These are phyloP conservation scores for Tylopilus sp. DNA, from an alignment of 1,284 basidiomycete genomes.

Conservation along the genomic window DNA sequence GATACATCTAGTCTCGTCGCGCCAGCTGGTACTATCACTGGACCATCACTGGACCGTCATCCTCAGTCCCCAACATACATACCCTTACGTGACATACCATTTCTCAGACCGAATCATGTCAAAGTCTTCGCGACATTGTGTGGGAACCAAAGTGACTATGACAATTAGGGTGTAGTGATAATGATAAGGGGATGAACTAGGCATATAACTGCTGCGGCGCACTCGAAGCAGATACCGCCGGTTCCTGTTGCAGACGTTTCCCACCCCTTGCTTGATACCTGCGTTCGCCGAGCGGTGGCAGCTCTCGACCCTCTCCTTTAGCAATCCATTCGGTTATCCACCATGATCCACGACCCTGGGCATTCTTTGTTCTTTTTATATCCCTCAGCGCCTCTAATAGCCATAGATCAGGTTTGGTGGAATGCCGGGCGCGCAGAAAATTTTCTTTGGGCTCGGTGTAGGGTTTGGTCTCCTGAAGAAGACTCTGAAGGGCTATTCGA, in stretches of 20 bases:
- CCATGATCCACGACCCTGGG: constrained; percentile 28
- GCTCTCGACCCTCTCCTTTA: constrained; percentile 21
- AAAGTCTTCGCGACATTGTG: too few species aligned
- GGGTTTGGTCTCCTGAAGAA: constrained; percentile 34
- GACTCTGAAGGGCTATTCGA: constrained; percentile 40
- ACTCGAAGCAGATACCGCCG: not conserved
- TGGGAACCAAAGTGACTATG: not conserved
- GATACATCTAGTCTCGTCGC: too few species aligned
- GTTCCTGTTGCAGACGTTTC: not conserved
- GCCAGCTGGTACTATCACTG: too few species aligned
- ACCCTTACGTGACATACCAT: too few species aligned
- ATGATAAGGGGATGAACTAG: not conserved
- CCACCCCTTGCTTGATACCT: constrained; percentile 13
- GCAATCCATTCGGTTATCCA: constrained; percentile 34
- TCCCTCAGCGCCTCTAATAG: constrained; percentile 40
- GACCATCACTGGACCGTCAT: too few species aligned
- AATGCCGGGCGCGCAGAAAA: constrained; percentile 21
- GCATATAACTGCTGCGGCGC: constrained; percentile 8
- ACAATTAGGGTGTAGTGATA: constrained; percentile 4
- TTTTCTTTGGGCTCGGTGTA: constrained; percentile 28
- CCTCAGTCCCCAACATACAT: too few species aligned
- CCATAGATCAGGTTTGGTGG: constrained; percentile 38
- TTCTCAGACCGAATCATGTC: too few species aligned
- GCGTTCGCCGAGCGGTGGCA: constrained; percentile 21
- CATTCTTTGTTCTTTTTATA: constrained; percentile 38